Conservation (phyloP, 2,329 filamentous ascomycete species). For the Tolypocladium ophioglossoides region DNA sequence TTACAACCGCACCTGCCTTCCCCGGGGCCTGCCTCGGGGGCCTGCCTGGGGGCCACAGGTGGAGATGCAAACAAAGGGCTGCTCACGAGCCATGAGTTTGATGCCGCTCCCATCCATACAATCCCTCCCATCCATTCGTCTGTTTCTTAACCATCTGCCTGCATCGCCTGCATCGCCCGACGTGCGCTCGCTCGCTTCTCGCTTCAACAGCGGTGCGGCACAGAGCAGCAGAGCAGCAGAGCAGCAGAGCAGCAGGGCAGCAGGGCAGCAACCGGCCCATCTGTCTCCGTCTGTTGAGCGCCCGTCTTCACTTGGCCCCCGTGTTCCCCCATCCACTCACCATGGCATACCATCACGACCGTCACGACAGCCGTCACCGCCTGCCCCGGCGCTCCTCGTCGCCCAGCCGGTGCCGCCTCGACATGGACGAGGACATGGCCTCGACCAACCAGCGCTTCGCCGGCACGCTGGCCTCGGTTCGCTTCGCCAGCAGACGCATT, state of each 20-base stretch:
- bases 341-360: neutral
- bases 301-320: no score
- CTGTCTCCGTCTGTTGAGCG: neutral
- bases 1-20: no score
- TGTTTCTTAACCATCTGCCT: no score
- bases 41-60: no score
- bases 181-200: neutral
- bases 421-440: neutral
- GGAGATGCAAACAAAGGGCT: no score
- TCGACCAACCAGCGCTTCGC: neutral
- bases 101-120: no score
- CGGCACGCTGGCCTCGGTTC: constrained; percentile 1
- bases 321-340: neutral
- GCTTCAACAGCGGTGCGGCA: neutral
- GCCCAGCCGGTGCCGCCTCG: no score
- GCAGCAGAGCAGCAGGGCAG: neutral
- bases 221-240: neutral
- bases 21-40: no score
- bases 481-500: constrained; percentile 4
- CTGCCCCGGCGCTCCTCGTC: neutral
- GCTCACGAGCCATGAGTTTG: no score
- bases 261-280: neutral
- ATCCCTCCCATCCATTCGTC: no score
- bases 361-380: neutral
- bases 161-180: neutral